Base-by-base conservation (phyloP, 2,329 filamentous ascomycete species). In the Aureobasidium subglaciale region DNA sequence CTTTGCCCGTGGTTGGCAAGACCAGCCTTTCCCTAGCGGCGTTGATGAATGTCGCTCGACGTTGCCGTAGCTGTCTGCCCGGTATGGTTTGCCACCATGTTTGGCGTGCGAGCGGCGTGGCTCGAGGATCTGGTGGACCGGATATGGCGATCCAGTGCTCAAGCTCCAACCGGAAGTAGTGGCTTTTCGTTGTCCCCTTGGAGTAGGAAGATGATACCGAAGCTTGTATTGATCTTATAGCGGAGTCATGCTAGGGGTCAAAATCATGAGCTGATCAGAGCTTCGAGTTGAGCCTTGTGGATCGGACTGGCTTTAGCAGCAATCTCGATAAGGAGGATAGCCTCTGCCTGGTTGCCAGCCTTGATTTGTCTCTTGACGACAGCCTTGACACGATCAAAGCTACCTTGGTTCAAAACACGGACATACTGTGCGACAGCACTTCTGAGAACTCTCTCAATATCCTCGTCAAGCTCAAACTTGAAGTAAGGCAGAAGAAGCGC, bases 371-470 rank as follows among this genome's bases (percentile, higher is more conserved):
- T 54, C 29, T 54, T 54, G 38, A 54, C 37, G 5, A 54, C 18
- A 10, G 13, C 15, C 38, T 38, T 54, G 50, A 54, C 29, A 9
- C 50, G 37, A 29, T 54, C 50, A 20, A 42, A 43, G n/a, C 50
- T 54, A 20, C n/a, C 29, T 29, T 54, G 50, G 20, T 13, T 34
- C 50, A 56, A 6, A 10, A 13, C 32, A n/a, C 56, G 56, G n/a
- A 57, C 62, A 54, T 68, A 69, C 50, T 70, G 71, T 37, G 70
- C 70, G 16, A 76, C 57, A 27, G 68, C 72, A 9, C 69, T 68
- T 16, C 65, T 64, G 6, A 82, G 66, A n/a, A 81, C 81, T 60
- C 73, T 78, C 49, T 71, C 71, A 55, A 85, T 66, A 27, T 75
- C 76, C 42, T 75, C 71, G 62, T 84, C 82, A 45, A 81, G 61